Base-by-base conservation (phyloP, 208 protist species). In the Eutreptiella sp. region DNA sequence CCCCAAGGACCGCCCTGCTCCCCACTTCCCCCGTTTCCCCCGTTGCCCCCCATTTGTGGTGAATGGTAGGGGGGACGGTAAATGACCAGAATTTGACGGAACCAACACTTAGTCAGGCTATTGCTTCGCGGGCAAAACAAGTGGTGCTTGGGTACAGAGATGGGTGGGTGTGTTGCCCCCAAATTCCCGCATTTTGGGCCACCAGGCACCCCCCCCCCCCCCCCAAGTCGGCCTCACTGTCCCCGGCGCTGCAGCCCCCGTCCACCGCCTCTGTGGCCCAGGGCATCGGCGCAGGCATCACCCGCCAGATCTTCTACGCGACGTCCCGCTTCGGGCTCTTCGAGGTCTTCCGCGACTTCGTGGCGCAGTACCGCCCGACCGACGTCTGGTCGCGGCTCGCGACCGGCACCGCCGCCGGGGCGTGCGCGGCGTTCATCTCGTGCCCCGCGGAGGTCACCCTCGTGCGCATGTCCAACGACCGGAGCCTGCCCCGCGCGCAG, bases 281-380 rank as follows among this genome's bases (percentile, higher is more conserved):
- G n/a, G 85, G 87, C 33, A 70, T 91, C 41, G 67, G 67, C 26
- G 73, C 75, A 27, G 85, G 87, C 23, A 61, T 89, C 24, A 65
- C 76, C 33, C 83, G 85, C n/a, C 47, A 47, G 57, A 69, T 89
- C 9, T 85, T 94, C n/a, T 94, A 94, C 63, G 67, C 83, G 4
- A 87, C 85, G 0, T 72, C 62, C 7, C 82, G 88, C 43, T 83
- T 92, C 33, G 88, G 85, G 41, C 87, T 73, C 62, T 94, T 90
- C 73, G 83, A 87, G 36, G 78, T 80, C 24, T 88, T 94, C 68
- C 81, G 85, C 43, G 82, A 90, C 52, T 71, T 65, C 26, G 53
- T 94, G 34, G 70, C 83, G 36, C 32, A 58, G 46, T 50, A 61
- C 21, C 7, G n/a, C n/a, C n/a, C n/a, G n/a, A n/a, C n/a, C n/a